Evolutionary conservation across 2,329 filamentous ascomycete species (phyloP).

Genomic region (Fusarium torreyae): DNA sequence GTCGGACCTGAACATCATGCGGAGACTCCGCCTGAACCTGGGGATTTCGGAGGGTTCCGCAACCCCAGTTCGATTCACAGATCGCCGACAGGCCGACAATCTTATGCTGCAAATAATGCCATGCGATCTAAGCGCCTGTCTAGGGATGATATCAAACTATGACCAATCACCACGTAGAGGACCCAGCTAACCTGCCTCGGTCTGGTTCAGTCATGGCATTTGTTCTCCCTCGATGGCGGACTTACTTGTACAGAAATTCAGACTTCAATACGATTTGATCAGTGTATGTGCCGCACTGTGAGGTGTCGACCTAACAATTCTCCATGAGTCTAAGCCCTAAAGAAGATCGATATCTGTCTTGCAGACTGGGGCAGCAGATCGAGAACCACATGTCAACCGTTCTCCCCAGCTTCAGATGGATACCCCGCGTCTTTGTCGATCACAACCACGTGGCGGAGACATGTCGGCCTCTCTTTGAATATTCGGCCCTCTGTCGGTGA

Average conservation of each 20-base stretch:
- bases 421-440: slow-evolving; percentile 17
- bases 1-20: slow-evolving; percentile 2
- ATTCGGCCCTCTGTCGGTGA: slow-evolving; percentile 30
- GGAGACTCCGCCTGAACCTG: slow-evolving; percentile 26
- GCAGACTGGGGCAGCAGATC: neutral
- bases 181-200: too few relatives aligned
- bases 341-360: too few relatives aligned
- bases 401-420: too few relatives aligned
- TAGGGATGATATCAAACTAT: neutral
- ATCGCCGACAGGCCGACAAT: neutral
- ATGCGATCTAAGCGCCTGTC: neutral
- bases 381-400: neutral
- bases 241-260: too few relatives aligned
- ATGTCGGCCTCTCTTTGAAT: slow-evolving; percentile 16
- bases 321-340: too few relatives aligned
- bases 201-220: too few relatives aligned
- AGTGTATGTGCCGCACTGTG: too few relatives aligned
- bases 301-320: too few relatives aligned
- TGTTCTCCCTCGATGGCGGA: too few relatives aligned
- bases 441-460: slow-evolving; percentile 15
- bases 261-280: too few relatives aligned
- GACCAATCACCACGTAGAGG: neutral
- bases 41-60: slow-evolving; percentile 2
- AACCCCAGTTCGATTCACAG: slow-evolving; percentile 3
- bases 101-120: neutral